A percentile compares a stretch with the other conserved stretches of the same genome.
phyloP scores from a whole-genome alignment of 768 basidiomycete genomes.

The Tulasnella sp. region DNA sequence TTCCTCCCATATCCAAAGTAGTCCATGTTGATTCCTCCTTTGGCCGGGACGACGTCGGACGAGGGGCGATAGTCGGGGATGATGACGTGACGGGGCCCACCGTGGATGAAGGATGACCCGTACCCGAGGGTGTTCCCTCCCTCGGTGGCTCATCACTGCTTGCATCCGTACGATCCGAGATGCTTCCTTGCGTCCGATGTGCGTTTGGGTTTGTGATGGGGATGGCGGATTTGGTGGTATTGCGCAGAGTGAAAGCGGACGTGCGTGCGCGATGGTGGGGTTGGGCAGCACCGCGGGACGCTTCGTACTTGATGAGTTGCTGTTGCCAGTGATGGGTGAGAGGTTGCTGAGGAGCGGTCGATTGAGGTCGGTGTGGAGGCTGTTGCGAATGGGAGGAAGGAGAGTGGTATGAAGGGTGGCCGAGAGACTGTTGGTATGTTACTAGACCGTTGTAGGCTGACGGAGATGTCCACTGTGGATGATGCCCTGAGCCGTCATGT shows the following conservation, averaged over 20 bases:
- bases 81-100: conserved; percentile 63
- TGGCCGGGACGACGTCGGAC: conserved; percentile 59
- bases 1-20: conserved; percentile 94
- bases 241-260: conserved; percentile 91
- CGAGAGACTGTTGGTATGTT: conserved; percentile 37
- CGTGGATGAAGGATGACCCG: conserved; percentile 69
- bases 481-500: conserved; percentile 29
- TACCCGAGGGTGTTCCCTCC: conserved; percentile 43
- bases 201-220: conserved; percentile 89
- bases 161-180: conserved; percentile 44
- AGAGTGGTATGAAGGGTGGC: conserved; percentile 52
- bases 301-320: conserved; percentile 90
- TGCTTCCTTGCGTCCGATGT: conserved; percentile 53
- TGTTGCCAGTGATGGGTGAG: conserved; percentile 76
- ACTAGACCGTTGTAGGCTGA: conserved; percentile 30
- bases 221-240: conserved; percentile 82
- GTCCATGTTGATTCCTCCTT: conserved; percentile 82
- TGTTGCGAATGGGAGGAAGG: conserved; percentile 74
- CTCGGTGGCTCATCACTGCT: conserved; percentile 42
- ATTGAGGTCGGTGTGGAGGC: conserved; percentile 60
- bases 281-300: conserved; percentile 67
- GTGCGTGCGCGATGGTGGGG: conserved; percentile 94
- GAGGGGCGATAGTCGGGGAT: conserved; percentile 45
- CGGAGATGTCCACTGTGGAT: conserved; percentile 30
- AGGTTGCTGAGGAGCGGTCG: conserved; percentile 44